A percentile compares a stretch with the other conserved stretches of the same genome.
These are phyloP conservation scores for Telfairia occidentalis DNA, from an alignment of 331 rosid genomes.

Conservation along the genomic window DNA sequence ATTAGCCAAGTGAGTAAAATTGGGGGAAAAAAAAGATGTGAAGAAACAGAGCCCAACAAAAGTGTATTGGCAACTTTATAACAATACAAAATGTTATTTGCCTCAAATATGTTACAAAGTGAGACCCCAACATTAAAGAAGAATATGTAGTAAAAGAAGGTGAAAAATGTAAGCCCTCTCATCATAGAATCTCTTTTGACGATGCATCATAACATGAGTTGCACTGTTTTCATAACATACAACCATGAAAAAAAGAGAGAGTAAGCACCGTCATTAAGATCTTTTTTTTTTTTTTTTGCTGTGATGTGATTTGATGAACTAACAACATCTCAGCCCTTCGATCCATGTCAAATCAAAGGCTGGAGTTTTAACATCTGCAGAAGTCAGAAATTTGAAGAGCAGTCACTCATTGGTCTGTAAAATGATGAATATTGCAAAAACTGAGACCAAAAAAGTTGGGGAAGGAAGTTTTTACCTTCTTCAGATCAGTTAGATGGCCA, in stretches of 20 bases:
- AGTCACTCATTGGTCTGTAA: neutral
- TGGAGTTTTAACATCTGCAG: constrained; percentile 25
- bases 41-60: neutral
- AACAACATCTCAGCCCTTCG: constrained; percentile 9
- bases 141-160: constrained; percentile 14
- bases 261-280: constrained; percentile 30
- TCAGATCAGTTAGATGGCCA: constrained; percentile 18
- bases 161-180: constrained; percentile 26
- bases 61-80: neutral
- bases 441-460: neutral
- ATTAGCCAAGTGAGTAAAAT: neutral
- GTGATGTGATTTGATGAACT: too few relatives aligned
- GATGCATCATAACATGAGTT: constrained; percentile 50
- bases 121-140: constrained; percentile 12
- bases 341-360: neutral
- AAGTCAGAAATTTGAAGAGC: neutral
- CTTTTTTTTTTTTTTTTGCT: constrained; percentile 7
- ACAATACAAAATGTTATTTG: constrained; percentile 25
- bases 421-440: neutral
- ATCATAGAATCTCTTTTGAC: constrained; percentile 23
- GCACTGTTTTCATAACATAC: constrained; percentile 30
- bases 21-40: neutral
- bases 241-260: constrained; percentile 64
- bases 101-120: constrained; percentile 36
- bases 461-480: constrained; percentile 36